A percentile compares a stretch with the other conserved stretches of the same genome.
Evolutionary conservation across 495 filamentous ascomycete genomes (phyloP).

Genomic region (Acidiella bohemica): DNA sequence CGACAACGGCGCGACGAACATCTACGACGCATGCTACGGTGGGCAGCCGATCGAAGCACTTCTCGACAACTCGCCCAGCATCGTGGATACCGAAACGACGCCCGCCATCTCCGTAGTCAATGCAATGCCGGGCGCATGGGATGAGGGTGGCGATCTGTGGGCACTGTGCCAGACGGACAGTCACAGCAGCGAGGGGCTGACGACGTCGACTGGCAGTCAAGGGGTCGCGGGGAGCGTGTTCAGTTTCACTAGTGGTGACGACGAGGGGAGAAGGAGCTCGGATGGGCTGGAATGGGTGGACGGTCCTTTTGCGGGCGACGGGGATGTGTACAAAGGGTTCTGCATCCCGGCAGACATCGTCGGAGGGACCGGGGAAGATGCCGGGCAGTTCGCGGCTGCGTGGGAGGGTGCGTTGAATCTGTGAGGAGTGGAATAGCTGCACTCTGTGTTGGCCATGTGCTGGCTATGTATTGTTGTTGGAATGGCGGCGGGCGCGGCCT

Average conservation of each 20-base stretch:
- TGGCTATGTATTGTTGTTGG: too few species aligned
- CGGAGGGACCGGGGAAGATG: constrained; percentile 11
- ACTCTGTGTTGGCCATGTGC: too few species aligned
- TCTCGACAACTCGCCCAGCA: constrained; percentile 31
- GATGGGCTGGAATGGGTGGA: constrained; percentile 28
- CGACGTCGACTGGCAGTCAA: constrained; percentile 12
- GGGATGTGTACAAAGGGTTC: constrained; percentile 37
- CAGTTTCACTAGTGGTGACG: constrained; percentile 60
- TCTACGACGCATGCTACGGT: constrained; percentile 75
- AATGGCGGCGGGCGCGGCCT: too few species aligned
- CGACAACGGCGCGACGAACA: constrained; percentile 62
- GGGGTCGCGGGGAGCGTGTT: constrained; percentile 49
- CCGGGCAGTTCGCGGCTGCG: constrained; percentile 2
- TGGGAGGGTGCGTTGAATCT: constrained; percentile 2
- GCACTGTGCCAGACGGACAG: constrained; percentile 34
- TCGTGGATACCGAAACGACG: too few species aligned
- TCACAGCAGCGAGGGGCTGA: constrained; percentile 13
- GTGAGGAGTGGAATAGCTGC: too few species aligned
- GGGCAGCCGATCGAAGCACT: constrained; percentile 38
- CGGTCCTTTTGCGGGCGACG: constrained; percentile 5
- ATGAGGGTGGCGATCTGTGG: constrained; percentile 40
- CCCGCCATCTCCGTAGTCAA: background rate
- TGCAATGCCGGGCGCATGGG: constrained; percentile 20
- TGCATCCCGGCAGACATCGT: constrained; percentile 37
- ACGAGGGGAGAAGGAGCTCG: constrained; percentile 30